Base-by-base conservation (phyloP, 495 filamentous ascomycete genomes). In the Penicillium paxilli region DNA sequence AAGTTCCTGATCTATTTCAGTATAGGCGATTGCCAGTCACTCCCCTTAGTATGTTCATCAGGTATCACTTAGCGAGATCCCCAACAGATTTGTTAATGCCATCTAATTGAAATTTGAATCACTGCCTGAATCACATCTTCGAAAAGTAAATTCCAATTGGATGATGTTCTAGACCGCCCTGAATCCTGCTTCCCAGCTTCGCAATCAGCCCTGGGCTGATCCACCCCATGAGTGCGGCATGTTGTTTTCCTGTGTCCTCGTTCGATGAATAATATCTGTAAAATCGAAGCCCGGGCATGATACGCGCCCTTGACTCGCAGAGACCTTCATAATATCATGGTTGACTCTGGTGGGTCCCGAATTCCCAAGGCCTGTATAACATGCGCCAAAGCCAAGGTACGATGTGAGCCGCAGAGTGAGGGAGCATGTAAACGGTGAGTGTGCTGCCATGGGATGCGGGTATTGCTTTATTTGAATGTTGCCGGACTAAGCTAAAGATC, bases 331-430 rank as follows among this genome's bases (percentile, higher is more conserved):
- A 7, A 21, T 20, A 24, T 11, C 19, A 63, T 63, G 59, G 47
- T 45, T n/a, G 52, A 60, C 10, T 12, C 9, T 33, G 41, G 37
- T 17, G 58, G 47, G 19, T 10, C 28, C 26, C 64, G 64, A 10
- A 32, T 56, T 20, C 60, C 64, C 1, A 67, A 59, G 26, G 64
- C 64, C 12, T 67, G 64, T 19, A 40, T 47, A 16, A 62, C 62
- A 5, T 67, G 64, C 33, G 64, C 64, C 33, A 67, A 63, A 53
- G 64, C 64, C 7, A 67, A 67, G 44, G 64, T 65, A 12, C 55
- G 62, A 46, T 67, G 64, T 46, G 59, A 60, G 12, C 64, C 58
- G 7, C 50, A 64, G 42, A 28, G 12, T 14, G 23, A 56, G 21
- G 59, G 62, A 2, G 25, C 49, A 24, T 67, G 64, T 17, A 62